A percentile compares a stretch with the other conserved stretches of the same genome.
phyloP scores from a whole-genome alignment of 2,329 filamentous ascomycete genomes.

The Dactylellina haptotyla region DNA sequence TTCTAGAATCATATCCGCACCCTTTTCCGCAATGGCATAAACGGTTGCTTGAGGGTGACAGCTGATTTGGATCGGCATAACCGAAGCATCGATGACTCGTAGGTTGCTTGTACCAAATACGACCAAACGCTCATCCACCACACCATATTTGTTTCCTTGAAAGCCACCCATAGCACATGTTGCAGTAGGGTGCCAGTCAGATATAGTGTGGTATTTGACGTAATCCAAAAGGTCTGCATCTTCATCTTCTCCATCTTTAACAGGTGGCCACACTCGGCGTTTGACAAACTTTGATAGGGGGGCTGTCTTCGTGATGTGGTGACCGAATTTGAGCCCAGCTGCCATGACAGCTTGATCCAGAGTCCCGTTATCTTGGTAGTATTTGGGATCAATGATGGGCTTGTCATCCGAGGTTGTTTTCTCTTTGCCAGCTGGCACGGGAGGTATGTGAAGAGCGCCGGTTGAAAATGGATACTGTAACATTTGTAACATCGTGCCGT shows the following conservation, averaged over 20 bases:
- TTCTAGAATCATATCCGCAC: constrained; percentile 50
- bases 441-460: constrained; percentile 65
- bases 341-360: constrained; percentile 64
- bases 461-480: constrained; percentile 67
- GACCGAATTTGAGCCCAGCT: constrained; percentile 62
- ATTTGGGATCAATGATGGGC: constrained; percentile 63
- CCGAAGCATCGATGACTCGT: constrained; percentile 61
- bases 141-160: constrained; percentile 60
- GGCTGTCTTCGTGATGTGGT: constrained; percentile 61
- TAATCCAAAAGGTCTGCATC: constrained; percentile 60
- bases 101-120: constrained; percentile 64
- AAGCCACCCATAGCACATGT: constrained; percentile 63
- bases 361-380: constrained; percentile 62
- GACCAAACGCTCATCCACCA: constrained; percentile 63
- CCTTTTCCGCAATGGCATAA: constrained; percentile 49
- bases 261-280: constrained; percentile 59
- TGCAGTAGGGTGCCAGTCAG: constrained; percentile 63
- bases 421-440: constrained; percentile 29
- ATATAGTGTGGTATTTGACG: constrained; percentile 61
- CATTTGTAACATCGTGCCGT: constrained; percentile 66
- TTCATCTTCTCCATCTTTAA: constrained; percentile 29
- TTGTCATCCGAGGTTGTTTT: constrained; percentile 56
- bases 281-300: constrained; percentile 62
- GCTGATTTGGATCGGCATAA: constrained; percentile 38
- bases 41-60: constrained; percentile 57